phyloP scores from a whole-genome alignment of 495 filamentous ascomycete genomes.

The Podospora didyma region DNA sequence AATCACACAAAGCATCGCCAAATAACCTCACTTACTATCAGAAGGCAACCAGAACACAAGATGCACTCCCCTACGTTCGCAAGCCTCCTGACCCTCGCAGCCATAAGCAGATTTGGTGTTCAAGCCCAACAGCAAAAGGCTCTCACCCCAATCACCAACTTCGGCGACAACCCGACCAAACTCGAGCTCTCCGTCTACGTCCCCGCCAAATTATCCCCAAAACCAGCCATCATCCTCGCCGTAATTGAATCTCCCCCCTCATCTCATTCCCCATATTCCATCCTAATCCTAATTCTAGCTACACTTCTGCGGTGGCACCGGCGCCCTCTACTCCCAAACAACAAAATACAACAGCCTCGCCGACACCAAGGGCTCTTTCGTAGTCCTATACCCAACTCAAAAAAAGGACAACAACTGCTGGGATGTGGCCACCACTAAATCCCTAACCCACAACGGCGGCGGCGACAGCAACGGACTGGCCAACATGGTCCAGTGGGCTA shows the following conservation, averaged over 20 bases:
- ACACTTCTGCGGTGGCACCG: constrained; percentile 41
- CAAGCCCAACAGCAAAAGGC: not conserved
- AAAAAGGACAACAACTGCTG: constrained; percentile 43
- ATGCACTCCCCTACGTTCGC: no score
- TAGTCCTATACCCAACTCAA: constrained; percentile 43
- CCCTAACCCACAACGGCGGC: constrained; percentile 46
- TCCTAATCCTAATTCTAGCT: no score
- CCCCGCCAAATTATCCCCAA: constrained; percentile 29
- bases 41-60: no score
- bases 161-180: constrained; percentile 38
- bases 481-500: constrained; percentile 50
- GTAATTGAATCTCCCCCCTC: no score
- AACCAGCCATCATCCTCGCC: constrained; percentile 37
- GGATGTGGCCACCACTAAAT: constrained; percentile 40
- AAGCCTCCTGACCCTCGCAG: not conserved
- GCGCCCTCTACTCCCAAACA: constrained; percentile 32
- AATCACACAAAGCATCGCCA: no score
- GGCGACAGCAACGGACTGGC: constrained; percentile 48
- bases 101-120: not conserved
- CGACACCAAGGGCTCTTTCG: constrained; percentile 41
- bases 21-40: no score
- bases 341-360: constrained; percentile 37
- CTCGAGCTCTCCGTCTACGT: constrained; percentile 38
- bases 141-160: constrained; percentile 17
- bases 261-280: no score